Evolutionary conservation across 192 early-diverging fungal species (phyloP).

Genomic region (Coemansia sp.): DNA sequence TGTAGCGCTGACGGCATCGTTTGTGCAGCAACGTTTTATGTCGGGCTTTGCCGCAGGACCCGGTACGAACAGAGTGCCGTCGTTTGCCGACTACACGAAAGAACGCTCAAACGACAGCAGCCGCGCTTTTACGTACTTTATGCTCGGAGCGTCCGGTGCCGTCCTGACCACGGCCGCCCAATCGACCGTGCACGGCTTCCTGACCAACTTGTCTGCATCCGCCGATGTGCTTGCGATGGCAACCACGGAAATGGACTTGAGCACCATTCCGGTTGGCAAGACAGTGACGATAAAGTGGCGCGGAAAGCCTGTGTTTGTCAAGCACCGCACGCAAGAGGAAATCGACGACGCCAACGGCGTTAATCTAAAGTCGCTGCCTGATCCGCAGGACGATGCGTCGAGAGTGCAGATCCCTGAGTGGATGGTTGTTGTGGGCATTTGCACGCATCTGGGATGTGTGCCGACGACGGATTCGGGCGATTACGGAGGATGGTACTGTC

Average conservation of each 20-base stretch:
- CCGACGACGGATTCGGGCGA: constrained; percentile 98
- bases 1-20: constrained; percentile 31
- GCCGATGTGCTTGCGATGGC: constrained; percentile 97
- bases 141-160: constrained; percentile 87
- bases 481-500: constrained; percentile 99
- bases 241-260: constrained; percentile 94
- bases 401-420: constrained; percentile 90
- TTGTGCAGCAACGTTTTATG: constrained; percentile 55
- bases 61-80: constrained; percentile 67
- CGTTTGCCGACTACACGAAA: constrained; percentile 77
- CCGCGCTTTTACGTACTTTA: constrained; percentile 86
- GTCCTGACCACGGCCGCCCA: constrained; percentile 83
- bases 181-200: constrained; percentile 75
- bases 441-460: constrained; percentile 92
- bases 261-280: constrained; percentile 92
- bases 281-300: constrained; percentile 98
- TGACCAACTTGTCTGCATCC: constrained; percentile 90
- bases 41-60: constrained; percentile 58
- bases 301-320: constrained; percentile 97
- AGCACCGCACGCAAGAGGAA: constrained; percentile 92
- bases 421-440: constrained; percentile 93
- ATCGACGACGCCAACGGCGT: constrained; percentile 89
- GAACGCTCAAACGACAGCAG: constrained; percentile 62
- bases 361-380: constrained; percentile 76
- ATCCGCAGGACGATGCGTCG: constrained; percentile 90